phyloP scores from a whole-genome alignment of 768 basidiomycete species.

The Serendipita vermifera region DNA sequence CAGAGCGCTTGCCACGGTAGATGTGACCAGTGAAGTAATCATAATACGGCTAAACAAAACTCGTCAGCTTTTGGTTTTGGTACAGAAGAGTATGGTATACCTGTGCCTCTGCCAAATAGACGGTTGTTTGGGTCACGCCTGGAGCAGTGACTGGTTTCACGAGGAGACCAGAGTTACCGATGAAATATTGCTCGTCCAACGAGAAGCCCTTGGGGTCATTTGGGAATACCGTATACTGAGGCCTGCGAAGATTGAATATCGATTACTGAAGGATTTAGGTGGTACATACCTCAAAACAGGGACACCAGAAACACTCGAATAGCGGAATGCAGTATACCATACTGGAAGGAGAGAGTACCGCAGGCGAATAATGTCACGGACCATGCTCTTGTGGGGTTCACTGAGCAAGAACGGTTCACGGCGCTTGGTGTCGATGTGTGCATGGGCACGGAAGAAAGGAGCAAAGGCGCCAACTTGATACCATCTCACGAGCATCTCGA shows the following conservation, averaged over 20 bases:
- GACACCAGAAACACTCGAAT: slow-evolving; percentile 65
- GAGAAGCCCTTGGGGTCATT: slow-evolving; percentile 73
- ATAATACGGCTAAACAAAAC: slow-evolving; percentile 62
- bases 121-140: slow-evolving; percentile 49
- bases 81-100: slow-evolving; percentile 25
- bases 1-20: slow-evolving; percentile 52
- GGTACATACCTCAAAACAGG: slow-evolving; percentile 64
- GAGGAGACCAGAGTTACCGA: slow-evolving; percentile 77
- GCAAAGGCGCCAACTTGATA: slow-evolving; percentile 91
- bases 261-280: neutral
- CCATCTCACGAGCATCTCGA: slow-evolving; percentile 94
- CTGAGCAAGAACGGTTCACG: slow-evolving; percentile 90
- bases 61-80: neutral
- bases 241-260: slow-evolving; percentile 34
- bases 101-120: slow-evolving; percentile 75
- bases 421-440: slow-evolving; percentile 94
- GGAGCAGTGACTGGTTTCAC: slow-evolving; percentile 80
- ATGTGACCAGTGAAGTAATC: slow-evolving; percentile 69
- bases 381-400: slow-evolving; percentile 73
- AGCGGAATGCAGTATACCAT: slow-evolving; percentile 97
- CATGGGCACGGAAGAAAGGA: slow-evolving; percentile 98
- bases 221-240: slow-evolving; percentile 93
- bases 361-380: slow-evolving; percentile 65
- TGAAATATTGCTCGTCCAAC: slow-evolving; percentile 88
- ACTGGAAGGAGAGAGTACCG: slow-evolving; percentile 79